Percentiles rank a stretch among this genome's conserved stretches.
phyloP scores from a whole-genome alignment of 169 alveolate genomes.

The Plasmodium ovale region DNA sequence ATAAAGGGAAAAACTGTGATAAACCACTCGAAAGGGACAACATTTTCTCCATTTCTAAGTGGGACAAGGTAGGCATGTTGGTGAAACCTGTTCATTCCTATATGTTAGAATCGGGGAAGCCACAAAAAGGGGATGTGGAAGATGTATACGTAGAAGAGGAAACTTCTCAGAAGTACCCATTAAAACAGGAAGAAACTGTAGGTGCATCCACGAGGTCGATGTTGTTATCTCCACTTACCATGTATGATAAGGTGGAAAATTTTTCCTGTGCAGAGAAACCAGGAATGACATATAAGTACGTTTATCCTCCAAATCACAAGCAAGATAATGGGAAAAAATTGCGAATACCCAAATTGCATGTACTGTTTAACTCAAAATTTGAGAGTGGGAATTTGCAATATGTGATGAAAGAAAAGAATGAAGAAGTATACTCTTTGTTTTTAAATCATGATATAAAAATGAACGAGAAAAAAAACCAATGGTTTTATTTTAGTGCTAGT shows the following conservation, averaged over 20 bases:
- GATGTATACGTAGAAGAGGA: background rate
- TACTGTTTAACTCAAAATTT: constrained; percentile 46
- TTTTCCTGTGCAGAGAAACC: constrained; percentile 26
- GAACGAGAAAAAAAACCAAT: constrained; percentile 68
- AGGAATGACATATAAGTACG: constrained; percentile 33
- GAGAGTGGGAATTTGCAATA: constrained; percentile 55
- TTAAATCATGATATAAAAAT: constrained; percentile 25
- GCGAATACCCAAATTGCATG: background rate
- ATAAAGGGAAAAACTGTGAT: background rate
- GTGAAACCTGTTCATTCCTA: too few relatives aligned
- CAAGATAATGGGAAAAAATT: constrained; percentile 18
- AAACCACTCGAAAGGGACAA: background rate
- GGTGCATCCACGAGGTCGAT: background rate
- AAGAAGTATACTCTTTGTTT: constrained; percentile 43
- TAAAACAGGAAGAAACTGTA: background rate
- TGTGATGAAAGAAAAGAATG: constrained; percentile 41
- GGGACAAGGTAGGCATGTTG: too few relatives aligned
- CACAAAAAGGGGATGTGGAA: too few relatives aligned
- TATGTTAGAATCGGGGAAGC: too few relatives aligned
- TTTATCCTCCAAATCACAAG: constrained; percentile 8
- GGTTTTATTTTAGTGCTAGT: constrained; percentile 76
- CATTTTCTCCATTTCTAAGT: too few relatives aligned
- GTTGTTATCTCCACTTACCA: background rate
- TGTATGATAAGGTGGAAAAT: constrained; percentile 14
- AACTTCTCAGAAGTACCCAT: background rate